phyloP scores from a whole-genome alignment of 495 filamentous ascomycete species.

The Poronia punctata region DNA sequence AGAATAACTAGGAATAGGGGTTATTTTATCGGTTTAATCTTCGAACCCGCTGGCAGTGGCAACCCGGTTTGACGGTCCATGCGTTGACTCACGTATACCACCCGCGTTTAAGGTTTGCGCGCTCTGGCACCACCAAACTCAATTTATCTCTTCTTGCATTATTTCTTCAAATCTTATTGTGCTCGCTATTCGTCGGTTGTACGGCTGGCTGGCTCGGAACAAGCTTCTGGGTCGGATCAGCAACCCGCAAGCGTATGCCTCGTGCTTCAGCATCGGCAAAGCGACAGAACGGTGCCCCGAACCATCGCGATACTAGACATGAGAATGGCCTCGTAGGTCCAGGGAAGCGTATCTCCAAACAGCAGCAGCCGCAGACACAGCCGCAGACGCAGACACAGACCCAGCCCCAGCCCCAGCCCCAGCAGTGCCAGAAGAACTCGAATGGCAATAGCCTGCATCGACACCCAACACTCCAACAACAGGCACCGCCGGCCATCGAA shows the following conservation, averaged over 20 bases:
- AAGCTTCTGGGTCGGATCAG: conserved; percentile 43
- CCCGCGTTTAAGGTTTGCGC: no score
- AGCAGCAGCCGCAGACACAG: conserved; percentile 52
- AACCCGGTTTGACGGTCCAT: no score
- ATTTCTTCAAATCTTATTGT: no score
- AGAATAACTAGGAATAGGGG: no score
- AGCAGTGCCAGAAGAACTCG: conserved; percentile 55
- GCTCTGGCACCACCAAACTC: no score
- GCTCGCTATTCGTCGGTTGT: conserved; percentile 20
- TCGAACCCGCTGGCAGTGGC: no score
- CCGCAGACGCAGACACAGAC: conserved; percentile 60
- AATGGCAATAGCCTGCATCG: conserved; percentile 32
- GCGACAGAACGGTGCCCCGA: conserved; percentile 57
- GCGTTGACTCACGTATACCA: no score
- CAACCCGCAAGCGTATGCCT: conserved; percentile 56
- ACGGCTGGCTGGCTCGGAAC: conserved; percentile 43
- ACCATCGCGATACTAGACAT: conserved; percentile 69
- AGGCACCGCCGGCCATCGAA: conserved; percentile 31
- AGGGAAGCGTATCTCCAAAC: conserved; percentile 66
- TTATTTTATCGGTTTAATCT: no score
- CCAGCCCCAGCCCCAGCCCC: conserved; percentile 49
- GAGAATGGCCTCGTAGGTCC: conserved; percentile 83
- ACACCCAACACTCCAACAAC: conserved; percentile 23
- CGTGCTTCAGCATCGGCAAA: conserved; percentile 58
- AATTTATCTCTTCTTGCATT: no score